Conservation (phyloP, 805 yeast genomes). For the Lipomyces lipofer region DNA sequence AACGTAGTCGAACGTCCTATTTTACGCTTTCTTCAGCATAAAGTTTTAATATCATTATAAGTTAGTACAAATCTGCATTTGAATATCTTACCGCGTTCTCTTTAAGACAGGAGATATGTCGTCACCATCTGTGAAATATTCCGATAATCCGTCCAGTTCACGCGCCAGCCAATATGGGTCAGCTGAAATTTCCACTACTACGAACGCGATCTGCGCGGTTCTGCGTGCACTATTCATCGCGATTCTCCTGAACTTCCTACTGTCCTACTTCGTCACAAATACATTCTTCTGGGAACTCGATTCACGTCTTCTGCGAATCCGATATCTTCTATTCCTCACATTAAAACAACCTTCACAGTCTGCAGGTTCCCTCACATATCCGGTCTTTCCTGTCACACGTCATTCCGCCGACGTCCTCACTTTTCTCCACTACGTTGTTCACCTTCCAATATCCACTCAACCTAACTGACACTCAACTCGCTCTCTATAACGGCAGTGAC, state of each 20-base stretch:
- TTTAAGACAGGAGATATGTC: too few species aligned
- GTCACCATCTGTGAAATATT: too few species aligned
- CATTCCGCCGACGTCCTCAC: constrained; percentile 8
- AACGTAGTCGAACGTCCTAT: too few species aligned
- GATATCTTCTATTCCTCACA: constrained; percentile 43
- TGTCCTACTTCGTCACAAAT: constrained; percentile 61
- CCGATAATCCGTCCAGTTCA: too few species aligned
- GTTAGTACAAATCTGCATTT: too few species aligned
- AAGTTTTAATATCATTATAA: too few species aligned
- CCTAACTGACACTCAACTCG: constrained; percentile 50
- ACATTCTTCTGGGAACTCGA: constrained; percentile 61
- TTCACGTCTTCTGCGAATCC: constrained; percentile 50
- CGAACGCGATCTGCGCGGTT: not conserved
- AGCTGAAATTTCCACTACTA: too few species aligned
- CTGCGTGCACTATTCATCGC: constrained; percentile 28
- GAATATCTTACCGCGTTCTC: too few species aligned
- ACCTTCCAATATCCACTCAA: constrained; percentile 35
- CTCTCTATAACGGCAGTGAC: constrained; percentile 54
- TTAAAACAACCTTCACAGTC: not conserved
- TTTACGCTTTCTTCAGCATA: too few species aligned
- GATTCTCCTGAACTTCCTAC: constrained; percentile 47
- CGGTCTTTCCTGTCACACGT: not conserved
- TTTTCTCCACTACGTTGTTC: constrained; percentile 8
- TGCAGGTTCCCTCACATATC: not conserved
- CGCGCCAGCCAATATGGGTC: too few species aligned